Evolutionary conservation across 2,329 filamentous ascomycete species (phyloP), one percentile per base, ranked within the genome.

Genomic region (Trichoderma gracile): DNA sequence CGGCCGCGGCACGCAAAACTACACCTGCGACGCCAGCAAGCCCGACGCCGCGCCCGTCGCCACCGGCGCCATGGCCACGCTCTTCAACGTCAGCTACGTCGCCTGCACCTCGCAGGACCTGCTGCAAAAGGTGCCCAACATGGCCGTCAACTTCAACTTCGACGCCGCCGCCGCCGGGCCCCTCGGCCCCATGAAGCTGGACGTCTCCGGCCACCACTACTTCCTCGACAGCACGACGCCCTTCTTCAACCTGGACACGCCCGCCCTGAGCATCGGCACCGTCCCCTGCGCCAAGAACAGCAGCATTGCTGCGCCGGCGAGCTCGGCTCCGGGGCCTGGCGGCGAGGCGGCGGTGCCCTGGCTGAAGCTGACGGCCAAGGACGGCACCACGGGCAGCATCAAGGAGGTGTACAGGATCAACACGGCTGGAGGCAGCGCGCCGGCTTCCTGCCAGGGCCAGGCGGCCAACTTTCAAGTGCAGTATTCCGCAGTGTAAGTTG

Each of bases 1-100:
- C 67, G 94, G 94, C 71, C 89, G 92, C 50, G 94, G 94, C 66
- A 95, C 91, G 8, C 89, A 97, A 79, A 97, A 97, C 83, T 98
- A 97, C 81, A 96, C 92, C 58, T 97, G 94, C 81, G 81, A 85
- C 65, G 79, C 83, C 61, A 78, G 78, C 67, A 84, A 89, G 70
- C 74, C 84, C 1, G 84, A 84, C 3, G 84, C 86, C 0, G 78
- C 78, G 0, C 93, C 94, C 15, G 81, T 80, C 10, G 82, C 88
- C 19, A 77, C 81, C 56, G 94, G 94, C 68, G 94, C 94, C 61
- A 74, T 92, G 0, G 94, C 94, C 62, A 88, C 86, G 1, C 90
- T 98, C 71, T 97, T 91, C 87, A 93, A 97, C 78, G 90, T 88
- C 65, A 91, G 88, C 70, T 97, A 94, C 78, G 77, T 94, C 40